phyloP scores from a whole-genome alignment of 2,329 filamentous ascomycete species.

The Microsporum audouinii region DNA sequence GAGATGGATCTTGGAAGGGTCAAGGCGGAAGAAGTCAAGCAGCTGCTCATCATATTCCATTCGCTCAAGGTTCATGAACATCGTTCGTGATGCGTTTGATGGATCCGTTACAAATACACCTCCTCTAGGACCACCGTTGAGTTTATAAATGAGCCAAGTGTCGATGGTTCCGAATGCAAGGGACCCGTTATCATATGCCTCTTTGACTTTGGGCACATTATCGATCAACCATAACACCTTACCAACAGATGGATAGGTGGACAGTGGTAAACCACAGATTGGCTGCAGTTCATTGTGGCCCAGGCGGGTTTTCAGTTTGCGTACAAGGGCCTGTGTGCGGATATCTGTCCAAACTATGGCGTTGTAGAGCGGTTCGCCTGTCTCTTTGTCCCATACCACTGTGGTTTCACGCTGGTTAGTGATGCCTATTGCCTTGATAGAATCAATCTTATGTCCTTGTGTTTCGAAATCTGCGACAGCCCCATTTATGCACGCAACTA shows the following conservation, averaged over 20 bases:
- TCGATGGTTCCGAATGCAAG: conserved; percentile 81
- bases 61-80: conserved; percentile 85
- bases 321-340: conserved; percentile 61
- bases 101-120: conserved; percentile 72
- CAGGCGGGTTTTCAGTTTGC: conserved; percentile 59
- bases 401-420: conserved; percentile 88
- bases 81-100: conserved; percentile 82
- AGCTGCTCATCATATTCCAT: conserved; percentile 69
- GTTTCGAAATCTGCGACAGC: conserved; percentile 60
- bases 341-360: conserved; percentile 89
- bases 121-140: conserved; percentile 58
- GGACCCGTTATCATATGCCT: conserved; percentile 65
- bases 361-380: conserved; percentile 73
- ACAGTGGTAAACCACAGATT: conserved; percentile 70
- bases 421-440: conserved; percentile 70
- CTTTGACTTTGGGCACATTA: conserved; percentile 56
- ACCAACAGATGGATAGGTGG: conserved; percentile 77
- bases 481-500: conserved; percentile 67
- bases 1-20: conserved; percentile 54
- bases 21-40: conserved; percentile 67
- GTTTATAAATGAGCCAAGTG: conserved; percentile 73
- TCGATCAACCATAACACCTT: conserved; percentile 75
- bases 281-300: conserved; percentile 58
- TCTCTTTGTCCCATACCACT: conserved; percentile 70
- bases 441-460: conserved; percentile 54